A percentile compares a stretch with the other conserved stretches of the same genome.
These are phyloP conservation scores for Neurospora sp. DNA, from an alignment of 495 filamentous ascomycete genomes.

Conservation along the genomic window DNA sequence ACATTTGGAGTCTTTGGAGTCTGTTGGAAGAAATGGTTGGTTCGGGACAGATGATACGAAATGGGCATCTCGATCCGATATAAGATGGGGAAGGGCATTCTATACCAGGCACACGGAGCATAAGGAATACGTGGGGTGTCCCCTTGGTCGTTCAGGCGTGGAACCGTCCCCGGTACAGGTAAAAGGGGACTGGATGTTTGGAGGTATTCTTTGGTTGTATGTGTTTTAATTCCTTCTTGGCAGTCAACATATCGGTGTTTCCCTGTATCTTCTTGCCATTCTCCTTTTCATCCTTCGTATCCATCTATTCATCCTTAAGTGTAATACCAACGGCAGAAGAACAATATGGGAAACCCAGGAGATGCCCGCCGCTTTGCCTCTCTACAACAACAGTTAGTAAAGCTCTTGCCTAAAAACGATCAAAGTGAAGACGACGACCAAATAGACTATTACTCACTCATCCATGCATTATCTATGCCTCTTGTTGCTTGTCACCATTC, in stretches of 20 bases:
- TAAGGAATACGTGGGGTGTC: neutral
- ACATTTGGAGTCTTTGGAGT: neutral
- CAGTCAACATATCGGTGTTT: neutral
- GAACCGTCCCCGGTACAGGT: neutral
- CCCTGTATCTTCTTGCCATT: neutral
- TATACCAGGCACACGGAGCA: neutral
- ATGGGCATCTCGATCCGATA: neutral
- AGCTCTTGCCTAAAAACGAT: too few relatives aligned
- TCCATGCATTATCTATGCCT: too few relatives aligned
- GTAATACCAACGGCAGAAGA: too few relatives aligned
- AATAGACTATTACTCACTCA: too few relatives aligned
- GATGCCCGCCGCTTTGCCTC: too few relatives aligned
- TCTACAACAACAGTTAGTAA: too few relatives aligned
- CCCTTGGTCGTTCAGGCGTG: neutral
- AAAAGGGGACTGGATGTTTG: neutral
- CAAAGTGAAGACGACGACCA: too few relatives aligned
- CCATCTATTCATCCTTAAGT: too few relatives aligned
- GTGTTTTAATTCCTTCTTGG: neutral
- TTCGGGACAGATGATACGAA: neutral
- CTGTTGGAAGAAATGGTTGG: neutral
- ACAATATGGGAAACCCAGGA: too few relatives aligned
- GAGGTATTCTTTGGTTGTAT: neutral
- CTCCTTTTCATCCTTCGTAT: neutral
- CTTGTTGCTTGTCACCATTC: too few relatives aligned
- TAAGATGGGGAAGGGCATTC: neutral